Conservation (phyloP, 495 filamentous ascomycete genomes). For the Trichoderma reesei region DNA sequence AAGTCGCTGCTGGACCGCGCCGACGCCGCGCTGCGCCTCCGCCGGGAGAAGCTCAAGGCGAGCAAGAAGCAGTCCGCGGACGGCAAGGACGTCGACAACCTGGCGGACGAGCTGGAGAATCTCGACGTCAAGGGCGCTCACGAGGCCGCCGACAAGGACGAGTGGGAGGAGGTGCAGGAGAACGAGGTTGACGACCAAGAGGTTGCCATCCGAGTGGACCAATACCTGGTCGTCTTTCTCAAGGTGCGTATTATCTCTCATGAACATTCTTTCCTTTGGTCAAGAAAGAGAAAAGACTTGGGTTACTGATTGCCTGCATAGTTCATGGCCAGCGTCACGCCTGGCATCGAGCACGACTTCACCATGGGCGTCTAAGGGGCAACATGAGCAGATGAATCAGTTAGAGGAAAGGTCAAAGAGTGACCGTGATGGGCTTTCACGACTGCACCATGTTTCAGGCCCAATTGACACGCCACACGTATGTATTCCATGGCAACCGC, state of each 20-base stretch:
- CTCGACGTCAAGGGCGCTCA: conserved; percentile 34
- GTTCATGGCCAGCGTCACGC: conserved; percentile 96
- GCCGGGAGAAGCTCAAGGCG: conserved; percentile 65
- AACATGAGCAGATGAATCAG: neutral
- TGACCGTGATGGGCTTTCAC: no score
- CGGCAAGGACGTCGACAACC: conserved; percentile 31
- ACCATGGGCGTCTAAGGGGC: conserved; percentile 76
- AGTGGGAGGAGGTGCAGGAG: conserved; percentile 72
- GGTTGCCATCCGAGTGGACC: conserved; percentile 88
- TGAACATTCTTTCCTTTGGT: neutral
- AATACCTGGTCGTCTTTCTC: conserved; percentile 94
- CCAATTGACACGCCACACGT: no score
- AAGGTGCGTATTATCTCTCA: conserved; percentile 55
- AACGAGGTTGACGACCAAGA: conserved; percentile 64
- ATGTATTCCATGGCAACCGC: no score
- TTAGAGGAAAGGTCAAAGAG: no score
- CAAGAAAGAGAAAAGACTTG: no score
- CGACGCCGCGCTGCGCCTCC: conserved; percentile 82
- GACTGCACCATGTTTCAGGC: no score
- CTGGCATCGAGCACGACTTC: conserved; percentile 95
- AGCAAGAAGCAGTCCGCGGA: conserved; percentile 35
- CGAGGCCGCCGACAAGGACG: conserved; percentile 39
- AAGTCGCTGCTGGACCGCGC: conserved; percentile 93
- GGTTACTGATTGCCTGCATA: conserved; percentile 14
- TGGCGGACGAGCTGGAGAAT: conserved; percentile 52